phyloP scores from a whole-genome alignment of 805 yeast genomes.

The Yarrowia osloensis region DNA sequence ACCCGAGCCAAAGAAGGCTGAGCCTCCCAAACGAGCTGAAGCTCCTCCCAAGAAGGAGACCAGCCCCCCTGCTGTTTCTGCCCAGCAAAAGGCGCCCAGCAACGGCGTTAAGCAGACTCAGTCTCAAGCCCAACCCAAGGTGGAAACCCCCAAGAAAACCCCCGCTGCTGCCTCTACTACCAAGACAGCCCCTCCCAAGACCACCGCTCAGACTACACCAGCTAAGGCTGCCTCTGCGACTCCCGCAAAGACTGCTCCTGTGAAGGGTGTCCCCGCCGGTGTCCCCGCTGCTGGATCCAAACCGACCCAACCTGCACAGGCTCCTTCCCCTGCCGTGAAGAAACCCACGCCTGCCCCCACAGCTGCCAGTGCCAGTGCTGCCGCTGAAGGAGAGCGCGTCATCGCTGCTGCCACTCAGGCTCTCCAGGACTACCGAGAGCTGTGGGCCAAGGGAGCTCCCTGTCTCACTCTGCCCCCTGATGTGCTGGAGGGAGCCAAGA shows the following conservation, averaged over 20 bases:
- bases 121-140: neutral
- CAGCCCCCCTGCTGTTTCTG: neutral
- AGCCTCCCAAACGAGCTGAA: neutral
- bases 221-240: neutral
- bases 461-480: neutral
- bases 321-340: neutral
- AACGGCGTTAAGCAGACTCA: neutral
- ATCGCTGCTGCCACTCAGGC: neutral
- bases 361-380: neutral
- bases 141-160: neutral
- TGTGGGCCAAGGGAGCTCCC: conserved; percentile 7
- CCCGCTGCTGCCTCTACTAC: neutral
- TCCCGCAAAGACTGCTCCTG: neutral
- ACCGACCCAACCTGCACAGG: too few species aligned
- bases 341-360: neutral
- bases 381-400: neutral
- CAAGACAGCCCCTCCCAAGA: neutral
- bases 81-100: neutral
- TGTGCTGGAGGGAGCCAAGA: neutral
- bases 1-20: neutral
- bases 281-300: too few species aligned
- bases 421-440: neutral
- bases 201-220: neutral
- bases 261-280: too few species aligned
- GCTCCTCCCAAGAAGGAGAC: neutral